Base-by-base conservation (phyloP, 306 rosid species). In the Sicyos edulis region DNA sequence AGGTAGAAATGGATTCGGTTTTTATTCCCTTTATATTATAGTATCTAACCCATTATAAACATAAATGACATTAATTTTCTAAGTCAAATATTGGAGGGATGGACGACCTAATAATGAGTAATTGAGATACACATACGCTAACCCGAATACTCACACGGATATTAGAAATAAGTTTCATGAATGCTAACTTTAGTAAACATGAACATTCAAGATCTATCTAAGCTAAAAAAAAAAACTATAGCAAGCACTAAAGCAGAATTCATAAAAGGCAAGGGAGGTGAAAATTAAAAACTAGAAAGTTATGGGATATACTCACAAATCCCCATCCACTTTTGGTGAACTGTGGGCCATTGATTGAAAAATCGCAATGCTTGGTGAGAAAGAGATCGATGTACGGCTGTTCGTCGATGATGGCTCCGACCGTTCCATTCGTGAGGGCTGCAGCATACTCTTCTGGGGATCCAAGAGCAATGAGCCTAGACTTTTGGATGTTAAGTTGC, bases 291-390 rank as follows among this genome's bases (percentile, higher is more conserved):
- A 14, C n/a, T 29, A 29, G 26, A 12, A n/a, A 52, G 74, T 32
- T 29, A 1, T 19, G 10, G 21, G 57, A 57, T 32, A 73, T 76
- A 76, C 89, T 85, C 47, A 85, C 89, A 76, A 85, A 85, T 76
- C 89, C 89, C 89, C 85, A 82, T 4, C 85, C 86, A 68, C 83
- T 78, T 80, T 74, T 82, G 60, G 89, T 85, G 82, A 85, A 85
- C 11, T 57, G 78, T 29, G 56, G 74, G 55, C 89, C 86, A 54
- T 76, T 54, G 8, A 80, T 67, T 9, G 78, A 74, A 64, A 78
- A 80, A 71, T 45, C 56, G 81, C 89, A 85, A 50, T 82, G 47
- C 2, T 78, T 78, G 7, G 89, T 72, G 40, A 82, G 83, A 85
- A 85, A 85, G 80, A 82, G 85, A 16, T 82, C 89, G 12, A 80